phyloP scores from a whole-genome alignment of 2,329 filamentous ascomycete species.

The Sordariomycetes sp. region DNA sequence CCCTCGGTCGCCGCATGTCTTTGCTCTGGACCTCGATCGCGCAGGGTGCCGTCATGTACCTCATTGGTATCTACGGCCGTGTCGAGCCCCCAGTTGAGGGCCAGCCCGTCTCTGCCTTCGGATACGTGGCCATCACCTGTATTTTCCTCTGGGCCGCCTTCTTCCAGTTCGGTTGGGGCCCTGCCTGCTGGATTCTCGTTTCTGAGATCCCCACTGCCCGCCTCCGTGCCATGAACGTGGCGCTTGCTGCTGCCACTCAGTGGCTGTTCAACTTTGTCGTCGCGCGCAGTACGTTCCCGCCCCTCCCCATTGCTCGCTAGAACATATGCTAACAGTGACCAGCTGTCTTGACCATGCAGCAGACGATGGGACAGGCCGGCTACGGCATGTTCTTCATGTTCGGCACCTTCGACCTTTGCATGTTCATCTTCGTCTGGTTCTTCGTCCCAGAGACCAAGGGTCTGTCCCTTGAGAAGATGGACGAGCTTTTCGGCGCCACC shows the following conservation, averaged over 20 bases:
- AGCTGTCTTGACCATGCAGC: slow-evolving; percentile 58
- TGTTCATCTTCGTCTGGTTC: slow-evolving; percentile 59
- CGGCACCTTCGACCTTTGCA: slow-evolving; percentile 53
- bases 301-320: not conserved
- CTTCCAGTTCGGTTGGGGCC: slow-evolving; percentile 65
- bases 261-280: slow-evolving; percentile 71
- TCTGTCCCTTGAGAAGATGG: slow-evolving; percentile 52
- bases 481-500: slow-evolving; percentile 55
- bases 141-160: slow-evolving; percentile 64
- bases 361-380: slow-evolving; percentile 32
- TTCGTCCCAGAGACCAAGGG: slow-evolving; percentile 66
- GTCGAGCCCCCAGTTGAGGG: slow-evolving; percentile 47
- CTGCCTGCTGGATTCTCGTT: slow-evolving; percentile 64
- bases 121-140: slow-evolving; percentile 61
- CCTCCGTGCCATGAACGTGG: slow-evolving; percentile 57
- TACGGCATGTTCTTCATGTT: slow-evolving; percentile 62
- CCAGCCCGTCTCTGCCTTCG: slow-evolving; percentile 47
- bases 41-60: slow-evolving; percentile 55
- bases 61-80: slow-evolving; percentile 63
- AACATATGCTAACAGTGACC: slow-evolving; percentile 1
- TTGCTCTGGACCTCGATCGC: slow-evolving; percentile 57
- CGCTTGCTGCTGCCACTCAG: slow-evolving; percentile 58
- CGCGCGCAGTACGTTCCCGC: slow-evolving; percentile 35
- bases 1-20: slow-evolving; percentile 52
- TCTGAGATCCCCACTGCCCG: slow-evolving; percentile 59